These are phyloP conservation scores for Blastocystis sp. DNA, from an alignment of 352 stramenopile species.

Conservation along the genomic window DNA sequence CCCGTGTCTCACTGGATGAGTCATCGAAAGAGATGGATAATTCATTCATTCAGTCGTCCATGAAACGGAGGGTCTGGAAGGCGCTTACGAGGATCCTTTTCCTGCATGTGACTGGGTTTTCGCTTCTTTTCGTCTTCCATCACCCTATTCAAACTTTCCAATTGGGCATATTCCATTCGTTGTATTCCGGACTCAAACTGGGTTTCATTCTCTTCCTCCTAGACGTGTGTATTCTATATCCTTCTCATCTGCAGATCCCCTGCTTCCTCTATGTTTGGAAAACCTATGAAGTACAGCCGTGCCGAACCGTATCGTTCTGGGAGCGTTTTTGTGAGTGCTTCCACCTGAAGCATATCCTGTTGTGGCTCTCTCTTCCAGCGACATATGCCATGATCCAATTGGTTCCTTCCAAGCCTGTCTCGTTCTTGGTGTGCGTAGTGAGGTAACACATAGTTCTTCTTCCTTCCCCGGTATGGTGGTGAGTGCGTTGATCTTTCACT, in stretches of 20 bases:
- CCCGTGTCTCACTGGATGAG: too few relatives aligned
- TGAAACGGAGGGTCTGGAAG: background rate
- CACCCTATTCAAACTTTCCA: background rate
- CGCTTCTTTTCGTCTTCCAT: background rate
- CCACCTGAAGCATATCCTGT: slow-evolving; percentile 30
- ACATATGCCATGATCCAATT: background rate
- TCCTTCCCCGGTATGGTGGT: background rate
- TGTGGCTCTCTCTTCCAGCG: background rate
- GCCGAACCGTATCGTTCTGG: background rate
- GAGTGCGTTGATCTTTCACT: background rate
- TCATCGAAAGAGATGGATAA: too few relatives aligned
- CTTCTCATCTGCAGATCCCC: background rate
- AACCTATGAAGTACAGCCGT: slow-evolving; percentile 12
- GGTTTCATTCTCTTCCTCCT: background rate
- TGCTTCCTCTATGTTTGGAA: background rate
- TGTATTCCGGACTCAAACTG: background rate
- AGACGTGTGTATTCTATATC: background rate
- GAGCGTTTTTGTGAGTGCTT: background rate
- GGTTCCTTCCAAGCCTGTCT: background rate
- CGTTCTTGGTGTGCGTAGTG: background rate
- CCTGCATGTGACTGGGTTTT: background rate
- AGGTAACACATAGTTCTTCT: background rate
- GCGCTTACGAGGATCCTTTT: background rate
- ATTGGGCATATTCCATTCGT: background rate
- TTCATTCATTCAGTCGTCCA: background rate